These are phyloP conservation scores for Mycosphaerelloides madeirae DNA, from an alignment of 2,329 filamentous ascomycete species.

Conservation along the genomic window DNA sequence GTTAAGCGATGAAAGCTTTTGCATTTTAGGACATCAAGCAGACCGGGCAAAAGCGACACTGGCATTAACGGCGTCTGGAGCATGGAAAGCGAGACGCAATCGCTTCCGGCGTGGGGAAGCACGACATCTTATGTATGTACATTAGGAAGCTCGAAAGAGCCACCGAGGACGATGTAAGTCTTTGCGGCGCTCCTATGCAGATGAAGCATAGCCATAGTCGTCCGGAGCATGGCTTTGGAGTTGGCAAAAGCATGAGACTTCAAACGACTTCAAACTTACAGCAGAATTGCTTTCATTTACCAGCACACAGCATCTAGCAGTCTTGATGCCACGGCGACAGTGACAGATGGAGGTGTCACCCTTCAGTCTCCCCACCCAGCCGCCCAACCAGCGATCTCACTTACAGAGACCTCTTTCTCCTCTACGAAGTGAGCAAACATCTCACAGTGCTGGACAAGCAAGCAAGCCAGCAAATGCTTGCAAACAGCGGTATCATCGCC, in stretches of 20 bases:
- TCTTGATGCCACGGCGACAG: too few species aligned
- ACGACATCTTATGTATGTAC: constrained; percentile 16
- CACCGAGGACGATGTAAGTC: too few species aligned
- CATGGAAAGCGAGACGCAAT: constrained; percentile 10
- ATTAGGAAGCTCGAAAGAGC: constrained; percentile 8
- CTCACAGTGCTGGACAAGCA: constrained; percentile 64
- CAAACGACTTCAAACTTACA: neutral
- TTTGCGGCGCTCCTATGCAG: too few species aligned
- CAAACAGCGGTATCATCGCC: constrained; percentile 55
- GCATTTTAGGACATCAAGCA: too few species aligned
- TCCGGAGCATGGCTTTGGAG: too few species aligned
- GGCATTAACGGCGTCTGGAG: constrained; percentile 22
- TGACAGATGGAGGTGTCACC: too few species aligned
- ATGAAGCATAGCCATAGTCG: too few species aligned
- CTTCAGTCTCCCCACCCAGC: constrained; percentile 40
- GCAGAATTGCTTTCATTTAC: too few species aligned
- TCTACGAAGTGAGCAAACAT: constrained; percentile 56
- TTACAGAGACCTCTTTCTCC: constrained; percentile 51
- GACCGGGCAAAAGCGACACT: constrained; percentile 5
- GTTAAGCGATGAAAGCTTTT: constrained; percentile 29
- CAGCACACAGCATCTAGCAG: too few species aligned
- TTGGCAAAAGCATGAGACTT: neutral
- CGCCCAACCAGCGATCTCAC: constrained; percentile 70
- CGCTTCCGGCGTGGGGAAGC: too few species aligned
- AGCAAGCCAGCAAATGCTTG: constrained; percentile 84